Percentiles rank a stretch among this genome's conserved stretches.
Conservation (phyloP, 305 asterid genomes). For the Solanum hybrid region DNA sequence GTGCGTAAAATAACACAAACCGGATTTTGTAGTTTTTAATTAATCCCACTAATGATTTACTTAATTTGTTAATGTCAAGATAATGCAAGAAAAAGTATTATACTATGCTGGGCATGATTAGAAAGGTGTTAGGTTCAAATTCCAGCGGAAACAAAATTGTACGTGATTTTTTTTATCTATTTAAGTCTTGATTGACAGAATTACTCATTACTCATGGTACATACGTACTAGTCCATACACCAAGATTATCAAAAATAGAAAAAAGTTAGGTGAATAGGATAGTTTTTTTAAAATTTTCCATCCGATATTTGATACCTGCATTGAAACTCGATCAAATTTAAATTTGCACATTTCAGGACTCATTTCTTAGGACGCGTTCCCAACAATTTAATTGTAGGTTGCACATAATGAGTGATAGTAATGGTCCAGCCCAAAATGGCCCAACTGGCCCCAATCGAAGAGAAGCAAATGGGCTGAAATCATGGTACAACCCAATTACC, state of each 20-base stretch:
- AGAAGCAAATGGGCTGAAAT: neutral
- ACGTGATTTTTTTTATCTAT: rapidly evolving
- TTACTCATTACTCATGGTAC: neutral
- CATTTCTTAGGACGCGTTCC: neutral
- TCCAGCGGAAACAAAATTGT: neutral
- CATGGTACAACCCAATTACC: neutral
- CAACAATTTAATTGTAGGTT: neutral
- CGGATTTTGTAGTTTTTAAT: neutral
- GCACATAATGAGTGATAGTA: neutral
- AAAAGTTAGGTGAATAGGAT: neutral
- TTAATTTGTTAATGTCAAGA: neutral
- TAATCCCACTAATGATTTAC: neutral
- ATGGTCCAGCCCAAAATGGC: neutral
- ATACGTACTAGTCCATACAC: neutral
- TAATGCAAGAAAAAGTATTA: neutral
- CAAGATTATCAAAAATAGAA: neutral
- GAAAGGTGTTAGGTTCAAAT: neutral
- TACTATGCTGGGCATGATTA: neutral
- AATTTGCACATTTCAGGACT: neutral
- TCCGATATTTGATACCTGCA: neutral
- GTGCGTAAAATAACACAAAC: neutral
- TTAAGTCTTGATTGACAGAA: neutral
- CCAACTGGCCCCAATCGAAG: neutral
- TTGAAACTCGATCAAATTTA: neutral
- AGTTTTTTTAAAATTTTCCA: neutral